Percentiles rank a stretch among this genome's conserved stretches.
phyloP scores from a whole-genome alignment of 495 filamentous ascomycete species.

The Cercophora samala region DNA sequence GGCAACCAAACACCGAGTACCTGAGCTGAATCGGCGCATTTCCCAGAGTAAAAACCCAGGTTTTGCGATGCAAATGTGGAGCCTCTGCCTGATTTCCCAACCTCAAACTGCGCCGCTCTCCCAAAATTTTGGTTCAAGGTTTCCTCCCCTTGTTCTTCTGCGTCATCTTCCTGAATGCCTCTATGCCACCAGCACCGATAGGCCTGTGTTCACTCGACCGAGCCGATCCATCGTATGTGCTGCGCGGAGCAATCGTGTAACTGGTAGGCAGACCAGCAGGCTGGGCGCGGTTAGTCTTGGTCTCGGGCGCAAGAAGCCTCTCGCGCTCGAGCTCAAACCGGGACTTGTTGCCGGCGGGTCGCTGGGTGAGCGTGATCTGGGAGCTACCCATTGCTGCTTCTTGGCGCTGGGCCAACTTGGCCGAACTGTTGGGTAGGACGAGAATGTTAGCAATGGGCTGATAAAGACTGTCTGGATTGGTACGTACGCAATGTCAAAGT shows the following conservation, averaged over 20 bases:
- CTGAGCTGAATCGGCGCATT: not conserved
- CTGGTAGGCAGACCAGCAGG: constrained; percentile 66
- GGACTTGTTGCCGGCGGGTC: constrained; percentile 39
- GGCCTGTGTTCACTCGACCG: constrained; percentile 49
- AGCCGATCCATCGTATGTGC: constrained; percentile 47
- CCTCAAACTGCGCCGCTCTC: not conserved
- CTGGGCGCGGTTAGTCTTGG: constrained; percentile 67
- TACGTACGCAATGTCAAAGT: constrained; percentile 53
- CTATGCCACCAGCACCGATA: constrained; percentile 69
- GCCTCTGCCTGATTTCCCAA: not conserved
- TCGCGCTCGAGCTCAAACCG: constrained; percentile 62
- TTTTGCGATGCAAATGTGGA: not conserved
- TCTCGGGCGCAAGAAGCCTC: constrained; percentile 65
- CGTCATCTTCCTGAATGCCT: constrained; percentile 79
- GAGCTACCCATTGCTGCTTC: constrained; percentile 35
- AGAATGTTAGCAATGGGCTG: constrained; percentile 6
- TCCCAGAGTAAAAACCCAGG: too few species aligned
- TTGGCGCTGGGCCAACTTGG: constrained; percentile 48
- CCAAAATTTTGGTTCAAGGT: not conserved
- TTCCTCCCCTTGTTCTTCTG: constrained; percentile 50
- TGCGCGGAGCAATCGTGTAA: constrained; percentile 75
- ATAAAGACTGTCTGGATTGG: constrained; percentile 32
- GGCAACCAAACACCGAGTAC: not conserved
- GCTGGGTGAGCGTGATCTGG: constrained; percentile 46
- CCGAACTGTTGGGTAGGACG: constrained; percentile 47